Evolutionary conservation across 768 basidiomycete species (phyloP), one percentile per base, ranked within the genome.

Genomic region (Pisolithus orientalis): DNA sequence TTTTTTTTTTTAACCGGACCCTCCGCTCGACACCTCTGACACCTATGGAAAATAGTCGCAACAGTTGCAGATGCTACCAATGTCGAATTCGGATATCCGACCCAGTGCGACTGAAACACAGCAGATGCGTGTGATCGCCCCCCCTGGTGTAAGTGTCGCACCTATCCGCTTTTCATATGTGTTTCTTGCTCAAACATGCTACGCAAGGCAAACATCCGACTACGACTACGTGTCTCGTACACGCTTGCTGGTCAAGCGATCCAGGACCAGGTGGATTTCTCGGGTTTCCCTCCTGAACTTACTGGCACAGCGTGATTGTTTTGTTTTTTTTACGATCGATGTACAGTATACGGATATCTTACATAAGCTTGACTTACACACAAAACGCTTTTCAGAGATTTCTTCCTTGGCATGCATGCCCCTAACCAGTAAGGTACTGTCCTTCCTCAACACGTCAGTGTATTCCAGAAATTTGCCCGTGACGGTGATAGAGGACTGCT

Each of bases 31-130:
- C 14, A 17, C 14, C 16, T 16, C 24, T 44, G 50, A 24, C 6
- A 10, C 32, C 28, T 10, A 31, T 43, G 38, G 17, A 16, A 53
- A 16, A 25, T 52, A 98, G 92, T 90, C 94, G 0, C 94, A 96
- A 70, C 94, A 96, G 66, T 69, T 99, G 51, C 94, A 97, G 67
- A 99, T 99, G 95, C 76, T 93, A 52, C 92, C 95, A 6, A 97
- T 98, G 88, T 93, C 93, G 5, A 93, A 85, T 67, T 76, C 85
- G 10, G 85, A 81, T 49, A 77, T 99, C 40, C 72, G 70, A 32
- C 85, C 90, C 0, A 91, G 93, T 1, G 72, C 82, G 8, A 79
- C 82, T 14, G 95, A 98, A 68, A 95, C 94, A 9, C 96, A 98
- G 65, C 92, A 95, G 65, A 87, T 99, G 89, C 81, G 93, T 9